These are phyloP conservation scores for Oxytropis ochrocephala DNA, from an alignment of 306 rosid species.

Conservation along the genomic window DNA sequence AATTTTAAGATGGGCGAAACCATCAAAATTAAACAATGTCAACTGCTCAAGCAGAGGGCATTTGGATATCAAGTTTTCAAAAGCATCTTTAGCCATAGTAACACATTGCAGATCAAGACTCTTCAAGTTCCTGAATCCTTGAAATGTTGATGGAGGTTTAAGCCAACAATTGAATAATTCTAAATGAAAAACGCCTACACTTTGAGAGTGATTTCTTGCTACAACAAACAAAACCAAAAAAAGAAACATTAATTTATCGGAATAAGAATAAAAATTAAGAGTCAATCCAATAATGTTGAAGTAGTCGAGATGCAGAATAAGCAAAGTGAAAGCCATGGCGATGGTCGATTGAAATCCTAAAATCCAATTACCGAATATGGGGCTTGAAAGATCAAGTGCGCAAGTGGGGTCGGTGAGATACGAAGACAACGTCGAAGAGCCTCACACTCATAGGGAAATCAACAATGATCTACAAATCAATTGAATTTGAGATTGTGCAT, in stretches of 20 bases:
- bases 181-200: conserved; percentile 24
- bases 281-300: not conserved
- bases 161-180: conserved; percentile 51
- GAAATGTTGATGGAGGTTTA: too few species aligned
- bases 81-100: conserved; percentile 43
- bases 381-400: too few species aligned
- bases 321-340: too few species aligned
- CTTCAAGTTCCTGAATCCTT: too few species aligned
- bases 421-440: too few species aligned
- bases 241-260: too few species aligned
- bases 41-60: conserved; percentile 53
- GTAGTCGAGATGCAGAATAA: not conserved
- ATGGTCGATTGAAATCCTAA: too few species aligned
- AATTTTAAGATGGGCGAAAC: conserved; percentile 39
- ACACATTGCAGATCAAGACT: conserved; percentile 57
- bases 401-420: too few species aligned
- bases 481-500: too few species aligned
- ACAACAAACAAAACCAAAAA: not conserved
- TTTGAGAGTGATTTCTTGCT: not conserved
- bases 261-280: not conserved
- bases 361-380: too few species aligned
- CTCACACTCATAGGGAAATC: too few species aligned
- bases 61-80: conserved; percentile 37
- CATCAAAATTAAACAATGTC: conserved; percentile 41
- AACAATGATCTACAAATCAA: too few species aligned